A percentile compares a stretch with the other conserved stretches of the same genome.
These are phyloP conservation scores for Talinum fruticosum DNA, from an alignment of 148 eudicot genomes.

Conservation along the genomic window DNA sequence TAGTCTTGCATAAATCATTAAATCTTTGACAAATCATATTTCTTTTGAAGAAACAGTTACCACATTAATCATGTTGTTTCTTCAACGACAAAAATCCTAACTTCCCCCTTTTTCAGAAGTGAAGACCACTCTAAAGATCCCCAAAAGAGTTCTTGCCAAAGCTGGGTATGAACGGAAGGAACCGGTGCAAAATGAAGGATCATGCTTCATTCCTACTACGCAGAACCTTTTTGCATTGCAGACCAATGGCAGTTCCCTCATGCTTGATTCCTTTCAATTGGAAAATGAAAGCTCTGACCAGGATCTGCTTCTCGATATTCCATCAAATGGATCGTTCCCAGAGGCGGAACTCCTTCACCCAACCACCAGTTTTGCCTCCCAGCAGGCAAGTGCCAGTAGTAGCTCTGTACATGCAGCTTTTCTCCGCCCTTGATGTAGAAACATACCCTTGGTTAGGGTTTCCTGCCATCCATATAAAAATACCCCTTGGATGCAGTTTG, in stretches of 20 bases:
- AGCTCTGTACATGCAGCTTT: constrained; percentile 53
- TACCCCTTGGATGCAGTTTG: constrained; percentile 29
- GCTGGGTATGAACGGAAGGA: constrained; percentile 45
- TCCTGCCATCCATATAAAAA: constrained; percentile 10
- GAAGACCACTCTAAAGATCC: constrained; percentile 48
- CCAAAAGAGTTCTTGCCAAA: constrained; percentile 43
- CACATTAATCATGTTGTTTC: too few species aligned
- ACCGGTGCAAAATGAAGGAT: constrained; percentile 37
- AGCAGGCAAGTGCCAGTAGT: constrained; percentile 65
- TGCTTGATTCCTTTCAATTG: constrained; percentile 47
- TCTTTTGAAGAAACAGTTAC: too few species aligned
- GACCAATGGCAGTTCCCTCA: constrained; percentile 41
- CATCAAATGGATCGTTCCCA: constrained; percentile 75
- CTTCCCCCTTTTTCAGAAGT: constrained; percentile 39
- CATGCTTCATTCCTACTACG: constrained; percentile 48
- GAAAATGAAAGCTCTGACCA: constrained; percentile 66
- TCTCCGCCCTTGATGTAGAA: constrained; percentile 34
- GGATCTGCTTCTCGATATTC: constrained; percentile 80
- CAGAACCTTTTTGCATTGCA: constrained; percentile 53
- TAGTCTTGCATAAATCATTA: too few species aligned
- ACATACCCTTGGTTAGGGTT: not conserved
- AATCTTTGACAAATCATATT: too few species aligned
- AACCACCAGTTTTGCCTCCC: constrained; percentile 42
- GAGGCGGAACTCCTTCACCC: constrained; percentile 85
- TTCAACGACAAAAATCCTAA: too few species aligned